Conservation (phyloP, 2,329 filamentous ascomycete species). For the Aschersonia sp. region DNA sequence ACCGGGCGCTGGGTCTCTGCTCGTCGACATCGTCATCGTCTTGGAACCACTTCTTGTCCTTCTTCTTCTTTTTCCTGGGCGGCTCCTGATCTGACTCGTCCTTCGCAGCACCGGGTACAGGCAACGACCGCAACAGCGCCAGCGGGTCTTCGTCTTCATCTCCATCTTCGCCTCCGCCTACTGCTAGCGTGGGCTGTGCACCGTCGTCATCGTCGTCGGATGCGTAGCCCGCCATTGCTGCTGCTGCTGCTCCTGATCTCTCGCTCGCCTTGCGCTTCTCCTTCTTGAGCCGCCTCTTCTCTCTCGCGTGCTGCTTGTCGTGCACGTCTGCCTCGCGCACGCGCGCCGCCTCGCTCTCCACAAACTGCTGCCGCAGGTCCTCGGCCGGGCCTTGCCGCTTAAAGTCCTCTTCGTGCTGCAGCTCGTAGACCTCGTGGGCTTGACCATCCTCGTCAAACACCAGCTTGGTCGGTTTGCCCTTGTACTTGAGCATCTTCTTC, state of each 20-base stretch:
- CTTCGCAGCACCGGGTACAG: slow-evolving; percentile 22
- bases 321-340: slow-evolving; percentile 62
- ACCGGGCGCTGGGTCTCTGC: slow-evolving; percentile 4
- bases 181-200: slow-evolving; percentile 4
- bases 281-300: slow-evolving; percentile 63
- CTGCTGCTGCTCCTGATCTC: slow-evolving; percentile 24
- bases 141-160: slow-evolving; percentile 35
- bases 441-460: slow-evolving; percentile 88
- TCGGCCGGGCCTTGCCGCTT: slow-evolving; percentile 58
- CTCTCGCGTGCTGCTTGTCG: slow-evolving; percentile 69
- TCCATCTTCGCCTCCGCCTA: slow-evolving; percentile 3
- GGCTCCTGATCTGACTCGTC: slow-evolving; percentile 15
- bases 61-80: slow-evolving; percentile 17
- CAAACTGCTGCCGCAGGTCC: slow-evolving; percentile 60
- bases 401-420: slow-evolving; percentile 77
- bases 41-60: slow-evolving; percentile 67
- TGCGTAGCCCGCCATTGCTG: not conserved
- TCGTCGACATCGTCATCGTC: slow-evolving; percentile 43
- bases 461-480: slow-evolving; percentile 70
- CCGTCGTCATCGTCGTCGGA: slow-evolving; percentile 11
- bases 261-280: slow-evolving; percentile 56
- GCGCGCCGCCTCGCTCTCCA: slow-evolving; percentile 58
- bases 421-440: slow-evolving; percentile 72
- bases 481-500: slow-evolving; percentile 85
- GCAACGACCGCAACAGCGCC: slow-evolving; percentile 42